Conservation (phyloP, 2,329 filamentous ascomycete genomes). For the Cordyceps pruinosa region DNA sequence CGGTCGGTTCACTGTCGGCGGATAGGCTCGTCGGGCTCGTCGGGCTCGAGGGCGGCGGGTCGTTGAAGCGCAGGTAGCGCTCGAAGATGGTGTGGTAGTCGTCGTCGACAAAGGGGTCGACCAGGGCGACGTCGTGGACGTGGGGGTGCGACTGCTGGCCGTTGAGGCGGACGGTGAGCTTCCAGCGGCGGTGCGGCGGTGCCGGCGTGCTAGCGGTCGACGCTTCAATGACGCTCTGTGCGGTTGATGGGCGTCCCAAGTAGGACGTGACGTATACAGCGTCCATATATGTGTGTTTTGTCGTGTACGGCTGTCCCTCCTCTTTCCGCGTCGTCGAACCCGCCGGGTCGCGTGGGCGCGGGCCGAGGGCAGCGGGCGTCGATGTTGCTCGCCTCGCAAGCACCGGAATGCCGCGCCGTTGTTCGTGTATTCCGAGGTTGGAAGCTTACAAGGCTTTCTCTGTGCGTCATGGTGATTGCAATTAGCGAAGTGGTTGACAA, state of each 20-base stretch:
- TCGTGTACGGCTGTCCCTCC: background rate
- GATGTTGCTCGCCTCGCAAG: too few relatives aligned
- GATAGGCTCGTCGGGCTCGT: conserved; percentile 14
- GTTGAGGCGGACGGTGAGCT: conserved; percentile 19
- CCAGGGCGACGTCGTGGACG: conserved; percentile 13
- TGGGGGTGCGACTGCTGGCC: background rate
- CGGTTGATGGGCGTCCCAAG: background rate
- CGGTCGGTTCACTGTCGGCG: too few relatives aligned
- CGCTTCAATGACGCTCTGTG: background rate
- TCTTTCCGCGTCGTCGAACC: background rate
- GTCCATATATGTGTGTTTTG: conserved; percentile 10
- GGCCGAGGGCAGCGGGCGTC: too few relatives aligned
- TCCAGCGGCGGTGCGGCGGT: conserved; percentile 17
- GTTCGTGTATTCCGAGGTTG: too few relatives aligned
- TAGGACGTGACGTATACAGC: conserved; percentile 13
- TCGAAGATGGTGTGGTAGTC: conserved; percentile 22
- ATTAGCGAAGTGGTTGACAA: too few relatives aligned
- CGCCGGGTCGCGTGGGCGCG: too few relatives aligned
- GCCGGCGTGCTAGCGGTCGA: background rate
- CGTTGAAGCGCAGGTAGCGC: conserved; percentile 21
- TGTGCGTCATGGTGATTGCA: too few relatives aligned
- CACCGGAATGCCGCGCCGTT: too few relatives aligned
- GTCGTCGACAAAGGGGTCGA: conserved; percentile 20
- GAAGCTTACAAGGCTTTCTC: too few relatives aligned
- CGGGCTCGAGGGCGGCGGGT: conserved; percentile 17